Conservation (phyloP, 768 basidiomycete genomes). For the Hericium alpestre region DNA sequence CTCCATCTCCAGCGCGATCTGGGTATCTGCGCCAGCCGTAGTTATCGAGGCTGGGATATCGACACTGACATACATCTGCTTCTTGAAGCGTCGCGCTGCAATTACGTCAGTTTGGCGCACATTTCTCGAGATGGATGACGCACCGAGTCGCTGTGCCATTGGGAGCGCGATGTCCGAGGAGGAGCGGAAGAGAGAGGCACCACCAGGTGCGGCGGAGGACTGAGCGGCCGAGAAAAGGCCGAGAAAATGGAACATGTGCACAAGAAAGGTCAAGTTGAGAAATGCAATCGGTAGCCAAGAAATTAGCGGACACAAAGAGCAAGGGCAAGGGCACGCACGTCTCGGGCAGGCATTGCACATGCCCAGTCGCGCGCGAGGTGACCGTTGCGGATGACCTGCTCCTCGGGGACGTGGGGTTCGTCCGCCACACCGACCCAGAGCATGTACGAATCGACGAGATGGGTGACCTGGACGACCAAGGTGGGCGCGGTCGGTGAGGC, state of each 20-base stretch:
- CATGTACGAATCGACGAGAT: conserved; percentile 68
- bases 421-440: conserved; percentile 67
- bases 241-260: background rate
- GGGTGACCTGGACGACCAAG: conserved; percentile 56
- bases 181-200: conserved; percentile 56
- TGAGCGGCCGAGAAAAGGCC: background rate
- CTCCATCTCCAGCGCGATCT: conserved; percentile 47
- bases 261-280: background rate
- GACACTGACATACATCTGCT: conserved; percentile 64
- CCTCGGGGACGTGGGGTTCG: conserved; percentile 23
- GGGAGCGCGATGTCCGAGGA: conserved; percentile 53
- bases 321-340: conserved; percentile 17
- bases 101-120: conserved; percentile 10
- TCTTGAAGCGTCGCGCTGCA: conserved; percentile 52
- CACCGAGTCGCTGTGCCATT: conserved; percentile 77
- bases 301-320: background rate
- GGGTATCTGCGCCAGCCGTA: conserved; percentile 37
- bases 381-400: conserved; percentile 38
- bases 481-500: conserved; percentile 42
- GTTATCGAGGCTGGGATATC: conserved; percentile 36
- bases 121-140: conserved; percentile 18
- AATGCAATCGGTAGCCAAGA: background rate
- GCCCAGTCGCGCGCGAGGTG: conserved; percentile 68
- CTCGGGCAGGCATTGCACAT: conserved; percentile 60
- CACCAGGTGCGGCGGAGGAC: conserved; percentile 16